phyloP scores from a whole-genome alignment of 2,329 filamentous ascomycete species.

The Hyphodiscus sp. region DNA sequence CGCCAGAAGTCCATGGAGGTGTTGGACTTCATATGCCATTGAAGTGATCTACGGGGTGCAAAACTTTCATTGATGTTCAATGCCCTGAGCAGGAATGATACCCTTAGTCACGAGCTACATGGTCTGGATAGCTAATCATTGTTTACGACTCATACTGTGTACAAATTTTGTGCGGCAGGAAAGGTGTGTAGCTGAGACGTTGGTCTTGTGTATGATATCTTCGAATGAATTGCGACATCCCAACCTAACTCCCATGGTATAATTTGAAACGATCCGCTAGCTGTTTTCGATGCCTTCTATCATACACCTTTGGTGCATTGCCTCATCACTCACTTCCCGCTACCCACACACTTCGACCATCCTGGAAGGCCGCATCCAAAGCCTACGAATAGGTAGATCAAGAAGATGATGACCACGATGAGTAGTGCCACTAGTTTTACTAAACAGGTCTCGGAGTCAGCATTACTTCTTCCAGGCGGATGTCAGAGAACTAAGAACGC shows the following conservation, averaged over 20 bases:
- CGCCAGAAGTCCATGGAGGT: no score
- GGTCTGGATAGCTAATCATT: no score
- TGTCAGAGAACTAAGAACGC: no score
- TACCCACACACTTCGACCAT: slow-evolving; percentile 30
- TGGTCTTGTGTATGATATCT: background rate
- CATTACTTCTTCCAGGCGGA: no score
- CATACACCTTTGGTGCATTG: no score
- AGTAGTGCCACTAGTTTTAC: slow-evolving; percentile 70
- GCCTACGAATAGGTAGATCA: slow-evolving; percentile 65
- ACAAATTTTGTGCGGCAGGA: background rate
- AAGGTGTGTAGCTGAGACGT: background rate
- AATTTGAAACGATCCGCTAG: background rate
- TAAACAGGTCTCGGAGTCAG: no score
- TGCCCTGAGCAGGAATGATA: no score
- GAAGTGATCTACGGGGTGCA: no score
- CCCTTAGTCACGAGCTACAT: no score
- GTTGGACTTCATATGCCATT: no score
- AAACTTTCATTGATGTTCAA: no score
- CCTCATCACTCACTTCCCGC: slow-evolving; percentile 3
- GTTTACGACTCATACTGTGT: no score
- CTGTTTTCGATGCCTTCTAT: background rate
- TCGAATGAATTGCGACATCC: background rate
- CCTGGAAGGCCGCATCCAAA: slow-evolving; percentile 66
- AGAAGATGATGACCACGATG: slow-evolving; percentile 63
- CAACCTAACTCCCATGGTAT: slow-evolving; percentile 7